Percentiles rank a stretch among this genome's conserved stretches.
phyloP scores from a whole-genome alignment of 83 land plant species.

The Picea abies region DNA sequence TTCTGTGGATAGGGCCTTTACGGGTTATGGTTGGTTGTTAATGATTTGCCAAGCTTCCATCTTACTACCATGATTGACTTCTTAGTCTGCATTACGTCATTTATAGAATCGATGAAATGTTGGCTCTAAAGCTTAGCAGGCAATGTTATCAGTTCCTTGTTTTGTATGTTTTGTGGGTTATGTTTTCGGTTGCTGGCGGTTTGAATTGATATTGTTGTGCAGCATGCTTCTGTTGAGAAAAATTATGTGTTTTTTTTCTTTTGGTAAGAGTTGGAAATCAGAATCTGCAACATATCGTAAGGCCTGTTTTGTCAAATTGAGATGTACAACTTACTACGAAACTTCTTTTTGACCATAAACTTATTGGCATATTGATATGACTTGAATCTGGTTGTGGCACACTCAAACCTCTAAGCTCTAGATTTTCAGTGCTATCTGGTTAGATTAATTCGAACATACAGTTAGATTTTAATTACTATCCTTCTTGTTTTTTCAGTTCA shows the following conservation, averaged over 20 bases:
- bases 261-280: background rate
- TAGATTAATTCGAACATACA: background rate
- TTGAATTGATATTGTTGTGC: no score
- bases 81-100: no score
- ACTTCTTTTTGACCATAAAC: background rate
- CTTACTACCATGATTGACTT: no score
- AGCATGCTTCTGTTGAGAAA: background rate
- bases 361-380: background rate
- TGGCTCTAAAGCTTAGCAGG: background rate
- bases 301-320: background rate
- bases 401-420: no score
- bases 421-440: background rate
- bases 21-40: no score
- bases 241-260: background rate
- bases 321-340: background rate
- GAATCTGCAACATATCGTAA: background rate
- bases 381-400: no score
- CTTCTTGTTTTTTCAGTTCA: slow-evolving; percentile 2
- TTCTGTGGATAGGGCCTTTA: no score
- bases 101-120: no score
- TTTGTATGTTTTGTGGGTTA: background rate
- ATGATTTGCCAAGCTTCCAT: no score
- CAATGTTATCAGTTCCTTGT: background rate
- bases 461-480: no score
- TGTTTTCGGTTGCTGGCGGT: background rate